Percentiles rank a stretch among this genome's conserved stretches.
Conservation (phyloP, 257 asterid genomes). For the Ilex aquifolium region DNA sequence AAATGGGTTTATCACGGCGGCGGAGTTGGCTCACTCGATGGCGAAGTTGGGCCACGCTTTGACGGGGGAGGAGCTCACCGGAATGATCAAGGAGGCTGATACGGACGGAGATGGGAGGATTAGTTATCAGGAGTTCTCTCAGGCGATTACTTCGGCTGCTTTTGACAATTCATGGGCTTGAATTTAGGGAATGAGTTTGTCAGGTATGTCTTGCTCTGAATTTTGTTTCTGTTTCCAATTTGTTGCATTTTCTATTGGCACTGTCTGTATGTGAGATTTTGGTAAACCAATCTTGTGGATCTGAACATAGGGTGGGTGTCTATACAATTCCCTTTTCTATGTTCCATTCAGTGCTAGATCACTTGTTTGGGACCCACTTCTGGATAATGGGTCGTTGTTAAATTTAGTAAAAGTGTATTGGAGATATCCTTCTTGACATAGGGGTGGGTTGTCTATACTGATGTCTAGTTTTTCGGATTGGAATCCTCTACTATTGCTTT, state of each 20-base stretch:
- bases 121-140: conserved; percentile 69
- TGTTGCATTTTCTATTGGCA: no score
- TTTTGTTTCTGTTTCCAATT: background rate
- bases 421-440: no score
- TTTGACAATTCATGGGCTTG: conserved; percentile 84
- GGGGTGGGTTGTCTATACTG: no score
- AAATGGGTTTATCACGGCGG: conserved; percentile 80
- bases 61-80: conserved; percentile 85
- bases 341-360: no score
- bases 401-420: no score
- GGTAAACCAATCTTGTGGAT: background rate
- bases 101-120: conserved; percentile 91
- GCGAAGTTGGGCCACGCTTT: conserved; percentile 86
- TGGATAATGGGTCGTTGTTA: no score
- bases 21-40: conserved; percentile 94
- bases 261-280: background rate
- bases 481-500: no score
- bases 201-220: background rate
- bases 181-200: background rate
- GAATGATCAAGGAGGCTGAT: conserved; percentile 86
- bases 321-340: no score
- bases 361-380: no score
- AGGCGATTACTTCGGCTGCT: conserved; percentile 87
- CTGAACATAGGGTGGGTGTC: background rate
- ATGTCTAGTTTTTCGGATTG: no score